Conservation (phyloP, 2,329 filamentous ascomycete genomes). For the Ciborinia camelliae region DNA sequence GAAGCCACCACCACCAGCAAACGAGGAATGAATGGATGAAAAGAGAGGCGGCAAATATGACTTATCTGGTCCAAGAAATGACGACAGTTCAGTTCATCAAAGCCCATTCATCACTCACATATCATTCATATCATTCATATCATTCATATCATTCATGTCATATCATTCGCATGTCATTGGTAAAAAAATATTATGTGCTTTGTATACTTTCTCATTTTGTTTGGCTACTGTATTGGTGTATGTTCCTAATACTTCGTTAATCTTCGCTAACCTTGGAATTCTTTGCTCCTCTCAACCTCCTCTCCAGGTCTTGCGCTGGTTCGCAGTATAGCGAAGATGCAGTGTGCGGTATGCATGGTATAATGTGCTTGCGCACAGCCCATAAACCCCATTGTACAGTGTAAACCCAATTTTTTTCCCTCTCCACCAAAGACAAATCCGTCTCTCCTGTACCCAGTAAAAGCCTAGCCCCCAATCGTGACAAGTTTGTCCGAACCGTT, state of each 20-base stretch:
- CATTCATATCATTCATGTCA: background rate
- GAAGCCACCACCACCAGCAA: background rate
- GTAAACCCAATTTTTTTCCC: constrained; percentile 12
- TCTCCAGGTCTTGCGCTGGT: background rate
- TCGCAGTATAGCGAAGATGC: background rate
- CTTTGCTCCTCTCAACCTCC: background rate
- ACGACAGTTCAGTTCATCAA: constrained; percentile 1
- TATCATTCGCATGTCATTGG: background rate
- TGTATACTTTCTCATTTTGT: background rate
- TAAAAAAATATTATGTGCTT: background rate
- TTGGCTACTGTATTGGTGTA: constrained; percentile 2
- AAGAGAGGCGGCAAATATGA: background rate
- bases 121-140: background rate
- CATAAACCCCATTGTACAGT: constrained; percentile 4
- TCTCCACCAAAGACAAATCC: background rate
- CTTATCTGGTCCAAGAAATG: background rate
- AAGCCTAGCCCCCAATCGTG: constrained; percentile 2
- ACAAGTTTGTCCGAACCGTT: constrained; percentile 4
- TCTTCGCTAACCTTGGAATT: too few relatives aligned
- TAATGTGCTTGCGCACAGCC: background rate
- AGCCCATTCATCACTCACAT: background rate
- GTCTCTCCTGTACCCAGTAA: constrained; percentile 6
- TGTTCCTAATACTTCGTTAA: background rate
- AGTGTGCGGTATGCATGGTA: background rate
- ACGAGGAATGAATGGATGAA: background rate